Evolutionary conservation across 345 rosid genomes (phyloP).

Genomic region (Eutrema heterophyllum): DNA sequence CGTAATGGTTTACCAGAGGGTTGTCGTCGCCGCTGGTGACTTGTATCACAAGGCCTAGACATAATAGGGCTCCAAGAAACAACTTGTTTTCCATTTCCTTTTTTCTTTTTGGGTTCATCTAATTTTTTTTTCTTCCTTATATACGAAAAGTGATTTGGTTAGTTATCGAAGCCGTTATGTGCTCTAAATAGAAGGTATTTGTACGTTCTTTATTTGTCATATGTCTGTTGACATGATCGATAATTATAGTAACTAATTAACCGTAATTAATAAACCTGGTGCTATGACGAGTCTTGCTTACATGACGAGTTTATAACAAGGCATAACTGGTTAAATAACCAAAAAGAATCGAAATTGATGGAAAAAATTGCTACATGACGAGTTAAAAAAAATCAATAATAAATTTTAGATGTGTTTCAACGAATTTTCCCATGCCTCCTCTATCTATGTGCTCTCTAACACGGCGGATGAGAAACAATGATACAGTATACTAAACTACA

Average conservation of each 20-base stretch:
- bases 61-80: constrained; percentile 10
- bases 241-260: background rate
- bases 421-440: too few species aligned
- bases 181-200: background rate
- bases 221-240: constrained; percentile 10
- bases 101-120: background rate
- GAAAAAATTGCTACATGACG: too few species aligned
- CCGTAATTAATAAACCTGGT: background rate
- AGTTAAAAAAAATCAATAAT: too few species aligned
- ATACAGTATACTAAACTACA: too few species aligned
- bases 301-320: too few species aligned
- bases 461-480: too few species aligned
- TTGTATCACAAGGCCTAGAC: constrained; percentile 17
- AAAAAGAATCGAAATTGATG: too few species aligned
- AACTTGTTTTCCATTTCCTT: background rate
- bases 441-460: too few species aligned
- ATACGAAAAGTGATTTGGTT: background rate
- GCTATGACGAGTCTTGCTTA: too few species aligned
- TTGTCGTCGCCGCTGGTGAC: constrained; percentile 2
- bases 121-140: background rate
- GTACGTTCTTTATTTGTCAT: constrained; percentile 11
- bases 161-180: background rate
- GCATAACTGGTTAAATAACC: too few species aligned
- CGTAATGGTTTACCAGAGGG: constrained; percentile 23
- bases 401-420: too few species aligned